phyloP scores from a whole-genome alignment of 2,329 filamentous ascomycete genomes.

The Penicillium italicum region DNA sequence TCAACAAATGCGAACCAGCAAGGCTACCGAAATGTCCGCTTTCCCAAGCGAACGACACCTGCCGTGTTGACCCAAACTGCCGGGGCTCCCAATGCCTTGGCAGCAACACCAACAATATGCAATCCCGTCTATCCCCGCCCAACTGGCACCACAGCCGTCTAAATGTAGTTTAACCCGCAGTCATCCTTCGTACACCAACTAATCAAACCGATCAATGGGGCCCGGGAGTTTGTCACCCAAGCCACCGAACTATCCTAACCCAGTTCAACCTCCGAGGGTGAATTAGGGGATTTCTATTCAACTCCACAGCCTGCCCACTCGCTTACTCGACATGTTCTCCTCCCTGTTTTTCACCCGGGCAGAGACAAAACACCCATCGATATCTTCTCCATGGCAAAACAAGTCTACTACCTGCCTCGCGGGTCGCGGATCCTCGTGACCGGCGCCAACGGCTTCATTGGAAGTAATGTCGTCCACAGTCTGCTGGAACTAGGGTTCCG shows the following conservation, averaged over 20 bases:
- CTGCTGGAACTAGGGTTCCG: conserved; percentile 42
- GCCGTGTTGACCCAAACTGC: not conserved
- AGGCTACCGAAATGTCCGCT: not conserved
- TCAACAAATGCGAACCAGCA: not conserved
- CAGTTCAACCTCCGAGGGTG: not conserved
- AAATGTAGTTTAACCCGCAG: not conserved
- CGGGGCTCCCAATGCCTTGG: not conserved
- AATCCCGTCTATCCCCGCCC: not conserved
- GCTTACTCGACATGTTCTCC: not conserved
- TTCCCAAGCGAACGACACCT: not conserved
- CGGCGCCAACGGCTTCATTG: conserved; percentile 46
- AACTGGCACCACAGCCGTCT: not conserved
- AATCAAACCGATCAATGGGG: not conserved
- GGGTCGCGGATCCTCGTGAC: conserved; percentile 41
- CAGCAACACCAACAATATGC: not conserved
- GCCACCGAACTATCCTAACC: not conserved
- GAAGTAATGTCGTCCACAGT: conserved; percentile 38
- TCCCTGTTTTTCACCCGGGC: not conserved
- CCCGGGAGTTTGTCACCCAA: not conserved
- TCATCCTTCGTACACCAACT: not conserved
- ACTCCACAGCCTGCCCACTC: conserved; percentile 1
- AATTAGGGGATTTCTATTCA: not conserved
- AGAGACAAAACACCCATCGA: not conserved
- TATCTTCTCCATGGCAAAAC: not conserved
- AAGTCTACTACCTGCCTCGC: conserved; percentile 9